These are phyloP conservation scores for Scutellaria baicalensis DNA, from an alignment of 257 asterid species.

Conservation along the genomic window DNA sequence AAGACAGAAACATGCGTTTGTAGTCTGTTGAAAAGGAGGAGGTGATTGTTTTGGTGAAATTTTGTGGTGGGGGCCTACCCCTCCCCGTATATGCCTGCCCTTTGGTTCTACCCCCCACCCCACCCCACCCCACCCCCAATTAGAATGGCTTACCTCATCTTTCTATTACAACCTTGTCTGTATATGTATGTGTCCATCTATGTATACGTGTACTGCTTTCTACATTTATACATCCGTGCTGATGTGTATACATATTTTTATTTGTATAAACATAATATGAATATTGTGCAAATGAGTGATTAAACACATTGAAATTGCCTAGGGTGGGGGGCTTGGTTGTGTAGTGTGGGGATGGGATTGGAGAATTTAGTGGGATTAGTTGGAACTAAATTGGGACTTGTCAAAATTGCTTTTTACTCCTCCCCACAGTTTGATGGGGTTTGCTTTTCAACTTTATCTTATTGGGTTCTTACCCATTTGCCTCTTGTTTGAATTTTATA, in stretches of 20 bases:
- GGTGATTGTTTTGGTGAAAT: constrained; percentile 17
- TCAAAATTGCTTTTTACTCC: not conserved
- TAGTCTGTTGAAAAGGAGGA: constrained; percentile 11
- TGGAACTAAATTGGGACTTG: constrained; percentile 9
- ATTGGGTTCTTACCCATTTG: not conserved
- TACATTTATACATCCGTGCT: too few relatives aligned
- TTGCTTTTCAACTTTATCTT: constrained; percentile 14
- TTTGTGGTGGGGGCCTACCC: not conserved
- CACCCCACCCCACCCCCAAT: too few relatives aligned
- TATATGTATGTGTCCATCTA: not conserved
- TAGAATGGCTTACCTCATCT: constrained; percentile 4
- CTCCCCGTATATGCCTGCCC: constrained; percentile 7
- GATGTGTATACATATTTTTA: too few relatives aligned
- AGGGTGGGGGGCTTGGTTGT: not conserved
- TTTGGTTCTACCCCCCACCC: too few relatives aligned
- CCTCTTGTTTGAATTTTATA: constrained; percentile 1
- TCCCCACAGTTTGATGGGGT: constrained; percentile 18
- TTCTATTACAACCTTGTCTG: not conserved
- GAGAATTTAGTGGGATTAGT: constrained; percentile 19
- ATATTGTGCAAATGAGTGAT: too few relatives aligned
- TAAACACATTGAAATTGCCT: too few relatives aligned
- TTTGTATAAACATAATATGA: too few relatives aligned
- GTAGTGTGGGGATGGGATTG: constrained; percentile 6
- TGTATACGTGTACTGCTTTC: not conserved
- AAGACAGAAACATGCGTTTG: constrained; percentile 28